Base-by-base conservation (phyloP, 768 basidiomycete species). In the Mrakia blollopis region DNA sequence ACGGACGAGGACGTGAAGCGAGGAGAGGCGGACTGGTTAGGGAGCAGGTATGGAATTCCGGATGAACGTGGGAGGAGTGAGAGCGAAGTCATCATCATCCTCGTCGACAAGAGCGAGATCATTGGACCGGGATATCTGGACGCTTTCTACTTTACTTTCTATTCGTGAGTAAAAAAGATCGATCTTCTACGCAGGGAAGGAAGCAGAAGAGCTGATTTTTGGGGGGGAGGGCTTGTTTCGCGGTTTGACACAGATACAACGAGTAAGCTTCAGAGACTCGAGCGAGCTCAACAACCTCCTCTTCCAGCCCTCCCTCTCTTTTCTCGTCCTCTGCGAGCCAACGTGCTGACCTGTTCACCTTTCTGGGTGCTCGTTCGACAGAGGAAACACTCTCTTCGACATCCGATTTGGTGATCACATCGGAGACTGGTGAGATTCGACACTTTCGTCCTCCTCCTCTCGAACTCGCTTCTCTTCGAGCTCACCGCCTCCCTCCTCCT, bases 61-160 rank as follows among this genome's bases (percentile, higher is more conserved):
- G 67, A 74, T 30, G 39, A 35, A n/a, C 61, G 21, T 13, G 77
- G 73, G 23, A 50, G 68, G 69, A 78, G 77, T 61, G 73, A 74
- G 60, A 62, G 73, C 37, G 73, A 74, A 41, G 73, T 74, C 54
- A 74, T 70, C 73, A 74, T 78, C 60, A 62, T 78, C 39, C 69
- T 78, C 25, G 77, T 78, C 16, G 77, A 78, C 60, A 78, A 78
- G 73, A 73, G 77, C 14, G 77, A 78, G 39, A 78, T 78, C 60
- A 74, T 78, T 30, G 73, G 72, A 5, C 67, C 65, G 1, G 77
- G 77, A 0, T 78, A 74, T 30, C 68, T 78, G 11, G 77, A 78
- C 32, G 77, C 77, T 25, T 78, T 78, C 69, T 78, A 61, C 73
- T 78, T 78, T 41, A 78, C 77, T 0, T 78, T 78, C 41, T 78